Conservation (phyloP, 2,329 filamentous ascomycete genomes). For the Scedosporium apiospermum region DNA sequence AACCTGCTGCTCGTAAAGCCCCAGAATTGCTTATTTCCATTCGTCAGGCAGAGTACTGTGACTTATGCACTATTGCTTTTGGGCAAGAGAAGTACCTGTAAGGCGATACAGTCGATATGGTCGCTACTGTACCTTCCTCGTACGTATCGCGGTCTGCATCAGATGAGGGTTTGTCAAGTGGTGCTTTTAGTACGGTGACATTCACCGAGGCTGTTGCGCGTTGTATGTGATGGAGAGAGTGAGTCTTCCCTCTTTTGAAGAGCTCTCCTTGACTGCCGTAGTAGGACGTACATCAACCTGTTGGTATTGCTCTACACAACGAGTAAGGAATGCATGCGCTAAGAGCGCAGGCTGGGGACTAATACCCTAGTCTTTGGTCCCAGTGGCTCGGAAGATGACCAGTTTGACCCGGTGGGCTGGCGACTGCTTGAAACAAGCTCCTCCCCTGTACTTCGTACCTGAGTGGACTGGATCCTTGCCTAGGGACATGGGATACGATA, state of each 20-base stretch:
- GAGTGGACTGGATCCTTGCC: not conserved
- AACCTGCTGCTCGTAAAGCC: not conserved
- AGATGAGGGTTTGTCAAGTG: not conserved
- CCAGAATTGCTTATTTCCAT: not conserved
- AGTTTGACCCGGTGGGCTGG: not conserved
- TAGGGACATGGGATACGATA: not conserved
- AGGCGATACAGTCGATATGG: not conserved
- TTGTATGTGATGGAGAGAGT: too few relatives aligned
- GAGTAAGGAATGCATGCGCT: not conserved
- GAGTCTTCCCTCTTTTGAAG: not conserved
- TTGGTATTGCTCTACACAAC: not conserved
- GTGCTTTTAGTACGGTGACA: not conserved
- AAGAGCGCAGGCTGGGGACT: not conserved
- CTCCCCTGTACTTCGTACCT: not conserved
- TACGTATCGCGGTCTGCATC: not conserved
- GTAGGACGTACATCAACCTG: not conserved
- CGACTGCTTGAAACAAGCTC: not conserved
- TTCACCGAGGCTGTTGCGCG: not conserved
- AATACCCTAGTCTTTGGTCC: not conserved
- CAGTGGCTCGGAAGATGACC: not conserved
- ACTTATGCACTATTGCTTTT: not conserved
- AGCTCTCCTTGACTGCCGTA: not conserved
- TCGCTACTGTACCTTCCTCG: not conserved
- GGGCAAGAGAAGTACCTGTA: not conserved
- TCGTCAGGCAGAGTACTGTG: not conserved